These are phyloP conservation scores for Suillus americanus DNA, from an alignment of 768 basidiomycete species.

Conservation along the genomic window DNA sequence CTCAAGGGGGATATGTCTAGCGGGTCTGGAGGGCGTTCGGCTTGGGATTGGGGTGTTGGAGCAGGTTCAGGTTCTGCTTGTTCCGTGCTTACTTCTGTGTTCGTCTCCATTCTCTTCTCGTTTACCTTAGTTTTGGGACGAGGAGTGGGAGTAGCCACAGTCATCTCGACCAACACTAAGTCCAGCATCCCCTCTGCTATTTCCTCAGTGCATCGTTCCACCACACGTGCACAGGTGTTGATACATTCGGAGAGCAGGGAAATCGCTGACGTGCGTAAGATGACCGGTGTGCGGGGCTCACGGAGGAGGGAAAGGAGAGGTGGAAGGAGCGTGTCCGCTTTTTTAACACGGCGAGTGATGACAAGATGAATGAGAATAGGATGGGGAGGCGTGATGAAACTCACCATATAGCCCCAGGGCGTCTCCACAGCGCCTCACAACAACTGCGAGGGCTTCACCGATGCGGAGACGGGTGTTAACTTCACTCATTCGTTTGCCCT, in stretches of 20 bases:
- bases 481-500: constrained; percentile 33
- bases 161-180: constrained; percentile 66
- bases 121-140: constrained; percentile 18
- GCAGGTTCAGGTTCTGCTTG: constrained; percentile 61
- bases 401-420: constrained; percentile 69
- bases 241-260: constrained; percentile 76
- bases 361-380: neutral
- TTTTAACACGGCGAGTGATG: constrained; percentile 8
- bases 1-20: constrained; percentile 1
- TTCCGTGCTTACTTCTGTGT: constrained; percentile 8
- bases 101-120: constrained; percentile 9
- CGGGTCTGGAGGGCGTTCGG: neutral
- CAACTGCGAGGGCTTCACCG: constrained; percentile 82
- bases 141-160: constrained; percentile 18
- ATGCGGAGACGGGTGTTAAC: constrained; percentile 74
- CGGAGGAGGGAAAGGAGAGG: constrained; percentile 66
- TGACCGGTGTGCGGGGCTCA: constrained; percentile 59
- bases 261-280: constrained; percentile 67
- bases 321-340: constrained; percentile 74
- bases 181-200: constrained; percentile 72
- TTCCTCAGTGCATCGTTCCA: constrained; percentile 62
- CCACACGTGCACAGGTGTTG: constrained; percentile 58
- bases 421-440: constrained; percentile 72
- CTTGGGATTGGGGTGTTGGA: constrained; percentile 20
- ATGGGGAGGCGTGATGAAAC: constrained; percentile 14